These are phyloP conservation scores for Solanum okadae DNA, from an alignment of 257 asterid species.

Conservation along the genomic window DNA sequence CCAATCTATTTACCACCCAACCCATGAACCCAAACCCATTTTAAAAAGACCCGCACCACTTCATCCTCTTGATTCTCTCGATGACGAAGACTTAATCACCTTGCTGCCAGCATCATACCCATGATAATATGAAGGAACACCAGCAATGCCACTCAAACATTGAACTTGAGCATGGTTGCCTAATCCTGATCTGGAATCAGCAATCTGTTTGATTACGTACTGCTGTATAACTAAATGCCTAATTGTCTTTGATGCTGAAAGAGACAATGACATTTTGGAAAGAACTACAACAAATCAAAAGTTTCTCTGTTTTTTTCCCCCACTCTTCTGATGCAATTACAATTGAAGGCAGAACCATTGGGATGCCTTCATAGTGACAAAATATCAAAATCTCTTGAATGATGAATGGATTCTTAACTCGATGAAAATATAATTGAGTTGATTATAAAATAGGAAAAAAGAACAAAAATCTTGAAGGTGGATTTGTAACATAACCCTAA, in stretches of 20 bases:
- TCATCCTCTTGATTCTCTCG: neutral
- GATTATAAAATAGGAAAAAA: neutral
- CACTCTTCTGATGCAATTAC: neutral
- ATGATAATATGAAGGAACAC: conserved; percentile 7
- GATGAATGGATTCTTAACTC: neutral
- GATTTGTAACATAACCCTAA: neutral
- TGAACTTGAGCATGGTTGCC: conserved; percentile 31
- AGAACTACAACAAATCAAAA: neutral
- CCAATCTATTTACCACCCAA: neutral
- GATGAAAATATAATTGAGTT: neutral
- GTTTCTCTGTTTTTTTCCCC: neutral
- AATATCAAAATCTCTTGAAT: neutral
- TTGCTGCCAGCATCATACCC: neutral
- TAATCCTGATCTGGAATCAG: neutral
- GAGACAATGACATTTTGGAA: conserved; percentile 38
- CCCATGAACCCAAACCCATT: neutral
- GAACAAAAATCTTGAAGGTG: neutral
- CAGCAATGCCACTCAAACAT: conserved; percentile 32
- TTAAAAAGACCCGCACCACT: neutral
- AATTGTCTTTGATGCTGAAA: conserved; percentile 34
- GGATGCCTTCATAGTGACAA: neutral
- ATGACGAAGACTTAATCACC: conserved; percentile 1
- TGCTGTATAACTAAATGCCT: conserved; percentile 29
- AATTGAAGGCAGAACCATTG: neutral
- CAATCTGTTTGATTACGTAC: conserved; percentile 15